Evolutionary conservation across 1,284 basidiomycete genomes (phyloP).

Genomic region (Caloboletus firmus): DNA sequence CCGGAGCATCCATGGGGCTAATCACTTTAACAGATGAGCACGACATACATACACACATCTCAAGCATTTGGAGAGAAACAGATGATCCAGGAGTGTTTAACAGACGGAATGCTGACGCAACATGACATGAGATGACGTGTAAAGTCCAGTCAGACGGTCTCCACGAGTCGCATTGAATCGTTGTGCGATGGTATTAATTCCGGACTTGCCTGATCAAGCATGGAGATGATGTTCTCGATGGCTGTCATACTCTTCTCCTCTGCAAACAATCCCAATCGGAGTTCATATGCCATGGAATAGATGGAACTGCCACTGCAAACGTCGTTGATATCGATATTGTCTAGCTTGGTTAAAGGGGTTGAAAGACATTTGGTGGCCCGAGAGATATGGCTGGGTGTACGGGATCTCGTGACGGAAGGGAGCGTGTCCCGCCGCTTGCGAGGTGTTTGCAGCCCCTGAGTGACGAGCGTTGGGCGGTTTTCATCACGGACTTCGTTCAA

Average conservation of each 20-base stretch:
- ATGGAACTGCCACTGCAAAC: constrained; percentile 24
- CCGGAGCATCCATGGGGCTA: background rate
- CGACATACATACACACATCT: background rate
- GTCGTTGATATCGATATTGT: constrained; percentile 13
- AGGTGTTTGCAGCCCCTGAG: constrained; percentile 6
- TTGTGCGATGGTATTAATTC: constrained; percentile 1
- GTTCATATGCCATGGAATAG: constrained; percentile 32
- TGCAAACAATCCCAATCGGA: constrained; percentile 27
- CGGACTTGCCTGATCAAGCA: constrained; percentile 31
- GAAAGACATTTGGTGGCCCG: constrained; percentile 17
- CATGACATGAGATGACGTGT: background rate
- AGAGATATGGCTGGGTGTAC: background rate
- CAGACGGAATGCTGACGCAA: background rate
- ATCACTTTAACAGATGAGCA: background rate
- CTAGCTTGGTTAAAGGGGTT: constrained; percentile 21
- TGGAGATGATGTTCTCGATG: constrained; percentile 29
- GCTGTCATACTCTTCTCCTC: constrained; percentile 27
- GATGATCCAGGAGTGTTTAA: background rate
- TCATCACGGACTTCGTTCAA: constrained; percentile 1
- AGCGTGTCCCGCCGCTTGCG: constrained; percentile 19
- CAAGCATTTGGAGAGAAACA: background rate
- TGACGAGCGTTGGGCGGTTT: constrained; percentile 1
- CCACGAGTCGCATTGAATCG: background rate
- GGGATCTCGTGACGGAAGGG: constrained; percentile 4
- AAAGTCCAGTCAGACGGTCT: constrained; percentile 7